phyloP scores from a whole-genome alignment of 176 grass and related monocot species.

The Thalia dealbata region DNA sequence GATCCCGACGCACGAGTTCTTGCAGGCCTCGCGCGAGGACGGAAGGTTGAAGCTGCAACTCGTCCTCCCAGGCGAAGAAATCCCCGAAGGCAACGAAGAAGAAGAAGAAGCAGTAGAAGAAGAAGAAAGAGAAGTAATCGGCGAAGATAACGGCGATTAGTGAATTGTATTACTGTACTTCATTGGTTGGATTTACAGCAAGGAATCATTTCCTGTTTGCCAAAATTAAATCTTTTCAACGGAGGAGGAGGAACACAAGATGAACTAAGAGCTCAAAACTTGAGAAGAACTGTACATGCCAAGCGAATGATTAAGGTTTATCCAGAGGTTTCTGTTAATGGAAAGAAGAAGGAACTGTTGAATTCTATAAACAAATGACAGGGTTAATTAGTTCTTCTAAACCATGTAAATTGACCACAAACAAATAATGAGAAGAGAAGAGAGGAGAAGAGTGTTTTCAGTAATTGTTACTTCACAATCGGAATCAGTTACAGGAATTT shows the following conservation, averaged over 20 bases:
- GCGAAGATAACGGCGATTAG: background rate
- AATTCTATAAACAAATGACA: too few relatives aligned
- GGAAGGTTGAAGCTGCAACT: constrained; percentile 59
- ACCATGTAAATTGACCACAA: background rate
- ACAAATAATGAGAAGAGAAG: too few relatives aligned
- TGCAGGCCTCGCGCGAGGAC: constrained; percentile 44
- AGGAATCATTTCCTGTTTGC: background rate
- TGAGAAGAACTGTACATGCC: background rate
- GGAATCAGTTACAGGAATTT: too few relatives aligned
- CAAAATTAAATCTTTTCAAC: background rate
- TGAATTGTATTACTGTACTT: background rate
- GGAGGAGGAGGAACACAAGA: background rate
- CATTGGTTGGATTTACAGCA: background rate
- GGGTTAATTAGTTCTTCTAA: background rate
- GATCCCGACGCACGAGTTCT: constrained; percentile 49
- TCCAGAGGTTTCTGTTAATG: background rate
- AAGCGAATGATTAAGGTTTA: background rate
- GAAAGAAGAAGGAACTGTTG: background rate
- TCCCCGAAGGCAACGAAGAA: background rate
- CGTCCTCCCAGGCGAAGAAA: constrained; percentile 27
- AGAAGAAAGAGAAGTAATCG: background rate
- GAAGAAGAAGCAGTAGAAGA: background rate
- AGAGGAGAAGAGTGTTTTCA: too few relatives aligned
- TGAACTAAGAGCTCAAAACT: background rate
- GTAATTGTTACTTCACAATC: too few relatives aligned